Base-by-base conservation (phyloP, 2,329 filamentous ascomycete species). In the Capronia americana region DNA sequence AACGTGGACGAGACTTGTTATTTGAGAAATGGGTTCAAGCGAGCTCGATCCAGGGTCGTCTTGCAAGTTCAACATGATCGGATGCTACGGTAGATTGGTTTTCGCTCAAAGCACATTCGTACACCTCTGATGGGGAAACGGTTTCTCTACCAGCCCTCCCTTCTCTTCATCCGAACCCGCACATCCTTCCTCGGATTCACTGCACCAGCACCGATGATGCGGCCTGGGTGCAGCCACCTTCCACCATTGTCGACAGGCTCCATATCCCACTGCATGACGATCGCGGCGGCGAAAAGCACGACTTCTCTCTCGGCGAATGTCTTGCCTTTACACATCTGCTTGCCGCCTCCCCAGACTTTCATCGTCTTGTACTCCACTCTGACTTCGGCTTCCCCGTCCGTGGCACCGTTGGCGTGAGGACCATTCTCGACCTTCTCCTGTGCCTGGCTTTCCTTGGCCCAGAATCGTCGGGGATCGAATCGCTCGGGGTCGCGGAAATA, bases 181-280 rank as follows among this genome's bases (percentile, higher is more conserved):
- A 86, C 76, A 71, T 87, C 83, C 14, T 78, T 78, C 53, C 75
- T 79, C 10, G 86, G 86, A 64, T 81, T 77, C 70, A 82, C 84
- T 14, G 86, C 80, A 1, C 80, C 82, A 61, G 79, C 82, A 5
- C 82, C 82, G 69, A 79, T 81, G 71, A 73, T 79, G 72, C 81
- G 80, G 48, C 75, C 77, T 0, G 87, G 87, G 51, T 88, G 77
- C 20, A 78, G 77, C 81, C 86, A 87, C 32, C 62, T 64, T 0
- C 75, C 77, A 6, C 76, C 77, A 17, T 79, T 79, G 56, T 74
- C 75, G 0, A 76, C 79, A 0, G 84, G 79, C 61, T 83, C 77
- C 64, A 88, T 81, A 51, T 88, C 83, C 85, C 86, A 88, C 71
- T 86, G 79, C 5, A 80, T 77, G 23, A 88, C 72, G 24, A 88